Conservation (phyloP, 768 basidiomycete genomes). For the Cubamyces sp. region DNA sequence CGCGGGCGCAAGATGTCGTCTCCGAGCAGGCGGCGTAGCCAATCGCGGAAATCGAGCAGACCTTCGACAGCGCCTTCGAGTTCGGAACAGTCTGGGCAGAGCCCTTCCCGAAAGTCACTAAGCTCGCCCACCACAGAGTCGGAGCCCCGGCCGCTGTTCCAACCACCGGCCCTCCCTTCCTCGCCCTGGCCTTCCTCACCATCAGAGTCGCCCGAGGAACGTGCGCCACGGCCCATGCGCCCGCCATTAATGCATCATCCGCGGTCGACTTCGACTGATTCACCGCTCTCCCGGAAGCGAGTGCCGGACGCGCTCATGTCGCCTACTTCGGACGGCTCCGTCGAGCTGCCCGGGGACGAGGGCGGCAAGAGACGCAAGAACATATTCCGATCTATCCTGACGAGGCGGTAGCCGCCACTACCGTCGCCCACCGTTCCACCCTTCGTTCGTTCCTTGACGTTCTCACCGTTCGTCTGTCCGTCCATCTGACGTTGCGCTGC, state of each 20-base stretch:
- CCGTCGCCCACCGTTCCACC: neutral
- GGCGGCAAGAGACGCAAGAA: conserved; percentile 38
- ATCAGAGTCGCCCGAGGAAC: conserved; percentile 4
- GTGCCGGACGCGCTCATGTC: conserved; percentile 16
- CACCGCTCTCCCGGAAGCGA: conserved; percentile 27
- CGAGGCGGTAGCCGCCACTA: conserved; percentile 38
- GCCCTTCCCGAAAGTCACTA: conserved; percentile 8
- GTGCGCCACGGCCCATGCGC: conserved; percentile 6
- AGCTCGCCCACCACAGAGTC: neutral
- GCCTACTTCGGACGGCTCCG: conserved; percentile 13
- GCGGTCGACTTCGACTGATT: conserved; percentile 35
- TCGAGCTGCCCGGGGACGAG: conserved; percentile 23
- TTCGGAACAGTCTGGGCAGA: conserved; percentile 24
- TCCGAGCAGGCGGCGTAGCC: conserved; percentile 1
- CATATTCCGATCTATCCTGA: conserved; percentile 46
- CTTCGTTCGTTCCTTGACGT: neutral
- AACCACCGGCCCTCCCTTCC: conserved; percentile 1
- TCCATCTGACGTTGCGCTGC: neutral
- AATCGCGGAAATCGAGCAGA: conserved; percentile 15
- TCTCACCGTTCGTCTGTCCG: neutral
- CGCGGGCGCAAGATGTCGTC: conserved; percentile 27
- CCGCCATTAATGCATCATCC: conserved; percentile 30
- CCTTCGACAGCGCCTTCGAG: conserved; percentile 51
- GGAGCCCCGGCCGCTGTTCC: conserved; percentile 14
- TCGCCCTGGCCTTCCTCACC: conserved; percentile 2